phyloP scores from a whole-genome alignment of 2,329 filamentous ascomycete species.

The Pseudopyrenochaeta lycopersici region DNA sequence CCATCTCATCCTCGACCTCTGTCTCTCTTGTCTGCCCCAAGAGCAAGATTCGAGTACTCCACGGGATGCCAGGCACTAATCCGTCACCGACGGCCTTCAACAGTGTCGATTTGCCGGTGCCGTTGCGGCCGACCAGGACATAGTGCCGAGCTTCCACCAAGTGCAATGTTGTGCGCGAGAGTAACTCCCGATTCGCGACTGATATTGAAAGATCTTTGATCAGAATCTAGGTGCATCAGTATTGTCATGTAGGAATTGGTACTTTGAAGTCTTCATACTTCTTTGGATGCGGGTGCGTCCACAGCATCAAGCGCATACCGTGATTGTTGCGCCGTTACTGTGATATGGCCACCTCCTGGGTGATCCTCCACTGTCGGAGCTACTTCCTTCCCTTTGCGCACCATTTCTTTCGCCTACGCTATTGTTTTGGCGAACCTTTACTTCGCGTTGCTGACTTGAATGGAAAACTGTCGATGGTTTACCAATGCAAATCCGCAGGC shows the following conservation, averaged over 20 bases:
- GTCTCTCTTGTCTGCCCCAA: slow-evolving; percentile 44
- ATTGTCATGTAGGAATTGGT: too few relatives aligned
- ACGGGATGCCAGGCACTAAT: slow-evolving; percentile 72
- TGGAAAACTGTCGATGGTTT: too few relatives aligned
- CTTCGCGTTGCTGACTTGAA: background rate
- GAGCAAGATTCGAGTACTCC: slow-evolving; percentile 46
- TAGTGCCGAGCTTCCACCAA: slow-evolving; percentile 79
- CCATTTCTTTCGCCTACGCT: slow-evolving; percentile 28
- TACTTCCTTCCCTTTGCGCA: slow-evolving; percentile 38
- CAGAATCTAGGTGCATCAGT: slow-evolving; percentile 41
- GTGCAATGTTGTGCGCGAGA: slow-evolving; percentile 73
- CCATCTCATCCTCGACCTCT: slow-evolving; percentile 43
- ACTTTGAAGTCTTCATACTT: slow-evolving; percentile 23
- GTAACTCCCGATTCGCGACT: slow-evolving; percentile 70
- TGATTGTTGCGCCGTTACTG: slow-evolving; percentile 50
- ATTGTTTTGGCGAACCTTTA: background rate
- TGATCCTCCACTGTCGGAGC: slow-evolving; percentile 25
- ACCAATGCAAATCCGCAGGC: too few relatives aligned
- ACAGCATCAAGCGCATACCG: slow-evolving; percentile 50
- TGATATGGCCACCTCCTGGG: slow-evolving; percentile 37
- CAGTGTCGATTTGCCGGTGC: slow-evolving; percentile 82
- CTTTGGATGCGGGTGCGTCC: slow-evolving; percentile 49
- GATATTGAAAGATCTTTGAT: slow-evolving; percentile 77
- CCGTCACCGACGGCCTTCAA: slow-evolving; percentile 80
- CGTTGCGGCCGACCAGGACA: slow-evolving; percentile 81